These are phyloP conservation scores for Quercus rubra DNA, from an alignment of 306 rosid species.

Conservation along the genomic window DNA sequence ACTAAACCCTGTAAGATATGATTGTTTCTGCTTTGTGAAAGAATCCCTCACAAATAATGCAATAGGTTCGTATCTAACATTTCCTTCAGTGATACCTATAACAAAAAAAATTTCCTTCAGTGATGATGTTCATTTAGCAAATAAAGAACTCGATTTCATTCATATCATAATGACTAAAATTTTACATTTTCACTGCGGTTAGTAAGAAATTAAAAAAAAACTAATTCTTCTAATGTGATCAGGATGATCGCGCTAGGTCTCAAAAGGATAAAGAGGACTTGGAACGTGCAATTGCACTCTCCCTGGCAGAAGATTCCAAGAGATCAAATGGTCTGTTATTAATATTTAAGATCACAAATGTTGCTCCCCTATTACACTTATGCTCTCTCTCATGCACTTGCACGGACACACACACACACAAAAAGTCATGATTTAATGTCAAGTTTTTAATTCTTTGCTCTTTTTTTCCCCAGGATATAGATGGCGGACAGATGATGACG, in stretches of 20 bases:
- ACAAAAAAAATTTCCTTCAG: too few relatives aligned
- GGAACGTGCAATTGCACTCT: conserved; percentile 66
- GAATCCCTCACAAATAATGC: not conserved
- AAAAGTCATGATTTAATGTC: not conserved
- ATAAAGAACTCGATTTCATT: not conserved
- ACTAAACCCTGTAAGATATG: not conserved
- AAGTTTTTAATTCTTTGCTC: conserved; percentile 5
- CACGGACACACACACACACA: not conserved
- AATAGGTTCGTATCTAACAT: not conserved
- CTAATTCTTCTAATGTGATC: conserved; percentile 25
- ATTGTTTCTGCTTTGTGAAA: not conserved
- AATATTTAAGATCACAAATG: not conserved
- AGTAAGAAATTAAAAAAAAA: not conserved
- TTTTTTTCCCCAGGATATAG: conserved; percentile 46
- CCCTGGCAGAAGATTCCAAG: conserved; percentile 68
- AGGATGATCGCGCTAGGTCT: conserved; percentile 72
- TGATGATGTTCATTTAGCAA: not conserved
- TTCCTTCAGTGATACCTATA: not conserved
- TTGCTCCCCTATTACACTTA: not conserved
- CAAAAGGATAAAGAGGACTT: conserved; percentile 76
- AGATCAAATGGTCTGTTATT: conserved; percentile 49
- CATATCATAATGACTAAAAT: not conserved
- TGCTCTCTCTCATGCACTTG: not conserved
- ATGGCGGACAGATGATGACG: conserved; percentile 42
- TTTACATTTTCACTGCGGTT: conserved; percentile 1